phyloP scores from a whole-genome alignment of 352 stramenopile genomes.

The Peronospora belbahrii region DNA sequence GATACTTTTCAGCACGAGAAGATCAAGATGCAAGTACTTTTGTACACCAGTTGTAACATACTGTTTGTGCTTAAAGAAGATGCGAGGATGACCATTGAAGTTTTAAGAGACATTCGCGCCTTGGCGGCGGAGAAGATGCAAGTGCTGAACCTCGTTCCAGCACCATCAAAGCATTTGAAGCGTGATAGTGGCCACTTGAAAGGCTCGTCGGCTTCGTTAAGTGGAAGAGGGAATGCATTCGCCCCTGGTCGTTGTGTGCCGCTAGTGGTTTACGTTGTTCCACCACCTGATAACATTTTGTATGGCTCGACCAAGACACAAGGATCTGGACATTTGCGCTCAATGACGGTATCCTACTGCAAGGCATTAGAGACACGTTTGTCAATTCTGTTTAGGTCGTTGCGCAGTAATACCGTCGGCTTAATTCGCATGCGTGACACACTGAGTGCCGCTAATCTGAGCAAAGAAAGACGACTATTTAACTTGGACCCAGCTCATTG shows the following conservation, averaged over 20 bases:
- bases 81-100: conserved; percentile 29
- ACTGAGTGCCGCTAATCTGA: conserved; percentile 40
- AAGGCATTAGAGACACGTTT: conserved; percentile 54
- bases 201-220: conserved; percentile 7
- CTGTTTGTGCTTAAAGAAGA: conserved; percentile 45
- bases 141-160: conserved; percentile 27
- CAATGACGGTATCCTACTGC: conserved; percentile 44
- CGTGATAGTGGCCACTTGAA: conserved; percentile 17
- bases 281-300: conserved; percentile 46
- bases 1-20: conserved; percentile 35
- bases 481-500: conserved; percentile 63
- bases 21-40: conserved; percentile 58
- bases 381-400: conserved; percentile 39
- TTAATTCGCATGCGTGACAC: conserved; percentile 48
- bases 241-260: conserved; percentile 55
- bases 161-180: conserved; percentile 36
- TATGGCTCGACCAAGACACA: conserved; percentile 22
- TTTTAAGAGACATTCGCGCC: conserved; percentile 41
- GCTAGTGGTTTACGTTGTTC: conserved; percentile 53
- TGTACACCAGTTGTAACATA: conserved; percentile 53
- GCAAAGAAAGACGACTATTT: conserved; percentile 61
- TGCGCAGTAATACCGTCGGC: conserved; percentile 46
- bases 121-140: conserved; percentile 52
- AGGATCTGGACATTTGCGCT: conserved; percentile 27
- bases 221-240: conserved; percentile 29